Conservation (phyloP, 2,329 filamentous ascomycete genomes). For the Clonostachys solani region DNA sequence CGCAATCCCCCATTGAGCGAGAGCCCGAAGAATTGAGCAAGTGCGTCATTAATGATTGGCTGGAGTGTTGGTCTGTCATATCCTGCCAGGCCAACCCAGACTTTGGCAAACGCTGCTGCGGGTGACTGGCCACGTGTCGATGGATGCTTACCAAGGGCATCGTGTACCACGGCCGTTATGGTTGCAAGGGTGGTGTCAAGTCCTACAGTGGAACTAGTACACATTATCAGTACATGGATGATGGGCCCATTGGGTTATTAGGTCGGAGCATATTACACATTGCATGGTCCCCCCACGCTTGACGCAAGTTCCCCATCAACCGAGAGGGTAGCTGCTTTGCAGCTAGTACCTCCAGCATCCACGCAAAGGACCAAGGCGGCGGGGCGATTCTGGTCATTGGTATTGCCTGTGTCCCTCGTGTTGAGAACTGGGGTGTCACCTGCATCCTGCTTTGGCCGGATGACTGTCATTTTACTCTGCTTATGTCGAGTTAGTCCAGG, state of each 20-base stretch:
- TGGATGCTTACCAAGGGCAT: conserved; percentile 10
- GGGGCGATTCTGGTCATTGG: conserved; percentile 5
- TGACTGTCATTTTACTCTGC: no score
- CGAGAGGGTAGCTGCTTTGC: conserved; percentile 27
- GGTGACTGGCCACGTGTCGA: conserved; percentile 1
- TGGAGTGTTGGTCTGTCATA: conserved; percentile 26
- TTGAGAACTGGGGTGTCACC: no score
- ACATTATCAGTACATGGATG: conserved; percentile 3
- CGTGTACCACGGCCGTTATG: conserved; percentile 16
- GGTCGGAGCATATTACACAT: conserved; percentile 15
- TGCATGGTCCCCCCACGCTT: neutral
- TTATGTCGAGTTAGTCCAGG: no score
- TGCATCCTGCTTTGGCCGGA: no score
- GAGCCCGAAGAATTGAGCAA: conserved; percentile 20
- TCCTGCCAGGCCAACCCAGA: conserved; percentile 34
- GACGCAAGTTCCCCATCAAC: conserved; percentile 12
- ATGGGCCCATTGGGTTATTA: conserved; percentile 7
- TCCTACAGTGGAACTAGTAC: conserved; percentile 13
- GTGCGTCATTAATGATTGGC: conserved; percentile 13
- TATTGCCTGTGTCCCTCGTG: no score
- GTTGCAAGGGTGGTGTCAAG: conserved; percentile 16
- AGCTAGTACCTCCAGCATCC: conserved; percentile 35
- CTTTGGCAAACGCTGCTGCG: conserved; percentile 12
- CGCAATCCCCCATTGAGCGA: conserved; percentile 10
- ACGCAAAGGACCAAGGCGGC: conserved; percentile 23